Evolutionary conservation across 2,329 filamentous ascomycete genomes (phyloP).

Genomic region (Cercospora sp.): DNA sequence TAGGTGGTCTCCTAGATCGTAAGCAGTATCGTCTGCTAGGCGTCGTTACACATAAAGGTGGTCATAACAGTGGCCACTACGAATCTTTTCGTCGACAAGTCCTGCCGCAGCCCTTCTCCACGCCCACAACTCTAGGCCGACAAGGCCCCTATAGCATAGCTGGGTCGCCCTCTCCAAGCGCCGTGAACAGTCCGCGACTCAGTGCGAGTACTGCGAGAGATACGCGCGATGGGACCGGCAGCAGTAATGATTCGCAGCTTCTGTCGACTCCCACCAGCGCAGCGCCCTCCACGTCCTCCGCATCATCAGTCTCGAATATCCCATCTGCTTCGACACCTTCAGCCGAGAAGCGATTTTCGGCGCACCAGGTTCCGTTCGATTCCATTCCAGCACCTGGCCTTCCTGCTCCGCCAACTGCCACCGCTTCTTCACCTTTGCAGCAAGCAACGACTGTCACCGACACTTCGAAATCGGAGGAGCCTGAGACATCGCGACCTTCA

Average conservation of each 20-base stretch:
- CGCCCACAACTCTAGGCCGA: constrained; percentile 73
- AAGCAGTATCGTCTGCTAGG: constrained; percentile 82
- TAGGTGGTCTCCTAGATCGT: constrained; percentile 76
- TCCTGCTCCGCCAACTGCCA: constrained; percentile 25
- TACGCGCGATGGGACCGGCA: constrained; percentile 13
- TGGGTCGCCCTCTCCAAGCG: constrained; percentile 38
- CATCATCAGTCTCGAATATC: constrained; percentile 23
- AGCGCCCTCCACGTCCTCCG: constrained; percentile 24
- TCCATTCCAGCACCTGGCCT: constrained; percentile 34
- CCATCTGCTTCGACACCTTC: constrained; percentile 14
- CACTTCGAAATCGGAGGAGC: constrained; percentile 10
- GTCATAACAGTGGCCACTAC: constrained; percentile 94
- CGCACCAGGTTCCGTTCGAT: constrained; percentile 30
- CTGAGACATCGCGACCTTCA: constrained; percentile 1
- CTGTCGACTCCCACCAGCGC: constrained; percentile 21
- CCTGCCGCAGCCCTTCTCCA: constrained; percentile 75
- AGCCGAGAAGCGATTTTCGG: constrained; percentile 15
- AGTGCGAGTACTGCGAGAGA: constrained; percentile 21
- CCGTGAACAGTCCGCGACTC: constrained; percentile 44
- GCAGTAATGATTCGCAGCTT: constrained; percentile 20
- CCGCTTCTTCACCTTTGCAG: neutral
- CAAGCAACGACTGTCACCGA: neutral
- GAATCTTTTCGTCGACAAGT: constrained; percentile 92
- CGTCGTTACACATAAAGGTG: constrained; percentile 91
- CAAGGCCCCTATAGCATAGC: constrained; percentile 70